phyloP scores from a whole-genome alignment of 2,329 filamentous ascomycete species.

The Knoxdaviesia capensis region DNA sequence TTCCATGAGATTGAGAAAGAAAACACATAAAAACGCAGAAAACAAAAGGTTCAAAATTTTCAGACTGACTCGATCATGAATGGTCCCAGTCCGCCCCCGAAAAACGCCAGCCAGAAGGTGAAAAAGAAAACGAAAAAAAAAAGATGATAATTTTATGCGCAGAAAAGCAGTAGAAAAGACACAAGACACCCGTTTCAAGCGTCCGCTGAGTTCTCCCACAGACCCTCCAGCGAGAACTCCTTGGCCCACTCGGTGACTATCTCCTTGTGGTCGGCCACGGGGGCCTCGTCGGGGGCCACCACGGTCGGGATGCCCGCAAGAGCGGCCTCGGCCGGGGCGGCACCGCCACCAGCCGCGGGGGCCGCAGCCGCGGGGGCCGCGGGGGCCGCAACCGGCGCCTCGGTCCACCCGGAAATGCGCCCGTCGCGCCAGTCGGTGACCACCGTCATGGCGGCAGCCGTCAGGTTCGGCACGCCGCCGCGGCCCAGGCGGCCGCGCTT shows the following conservation, averaged over 20 bases:
- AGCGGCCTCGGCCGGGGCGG: slow-evolving; percentile 14
- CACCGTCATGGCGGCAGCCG: slow-evolving; percentile 75
- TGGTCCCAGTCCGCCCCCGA: neutral
- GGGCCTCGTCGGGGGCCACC: slow-evolving; percentile 25
- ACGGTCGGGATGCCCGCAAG: too few relatives aligned
- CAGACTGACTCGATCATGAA: too few relatives aligned
- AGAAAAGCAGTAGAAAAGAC: neutral
- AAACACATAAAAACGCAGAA: neutral
- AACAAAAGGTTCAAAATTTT: neutral
- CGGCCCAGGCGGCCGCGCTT: slow-evolving; percentile 78
- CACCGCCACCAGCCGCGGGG: slow-evolving; percentile 8
- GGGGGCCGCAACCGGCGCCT: slow-evolving; percentile 48
- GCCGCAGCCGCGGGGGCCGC: slow-evolving; percentile 13
- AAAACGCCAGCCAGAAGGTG: neutral
- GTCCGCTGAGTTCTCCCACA: slow-evolving; percentile 82
- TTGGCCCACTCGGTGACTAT: slow-evolving; percentile 86
- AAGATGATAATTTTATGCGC: neutral
- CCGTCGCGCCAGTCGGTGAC: slow-evolving; percentile 95
- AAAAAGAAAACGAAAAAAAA: neutral
- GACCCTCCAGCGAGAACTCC: slow-evolving; percentile 84
- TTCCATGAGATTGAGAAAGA: neutral
- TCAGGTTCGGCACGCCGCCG: slow-evolving; percentile 77
- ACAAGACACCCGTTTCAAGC: neutral
- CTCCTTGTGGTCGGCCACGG: slow-evolving; percentile 51
- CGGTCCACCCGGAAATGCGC: slow-evolving; percentile 80